Percentiles rank a stretch among this genome's conserved stretches.
These are phyloP conservation scores for Globisporangium ultimum DNA, from an alignment of 352 stramenopile species.

Conservation along the genomic window DNA sequence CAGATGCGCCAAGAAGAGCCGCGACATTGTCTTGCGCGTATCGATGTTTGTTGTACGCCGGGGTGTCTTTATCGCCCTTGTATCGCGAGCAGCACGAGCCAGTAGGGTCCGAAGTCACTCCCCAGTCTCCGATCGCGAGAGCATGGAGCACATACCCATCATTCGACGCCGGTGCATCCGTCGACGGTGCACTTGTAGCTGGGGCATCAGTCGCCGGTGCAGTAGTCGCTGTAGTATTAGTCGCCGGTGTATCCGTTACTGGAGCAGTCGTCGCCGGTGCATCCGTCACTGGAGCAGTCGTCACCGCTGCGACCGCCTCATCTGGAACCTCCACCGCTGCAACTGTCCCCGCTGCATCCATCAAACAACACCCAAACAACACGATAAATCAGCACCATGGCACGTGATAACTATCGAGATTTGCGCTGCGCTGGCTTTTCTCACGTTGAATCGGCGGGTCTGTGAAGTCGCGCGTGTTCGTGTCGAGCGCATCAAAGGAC, in stretches of 20 bases:
- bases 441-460: not conserved
- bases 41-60: slow-evolving; percentile 32
- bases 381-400: no score
- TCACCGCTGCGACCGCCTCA: no score
- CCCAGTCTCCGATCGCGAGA: slow-evolving; percentile 65
- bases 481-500: not conserved
- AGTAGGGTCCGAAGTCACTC: slow-evolving; percentile 27
- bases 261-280: no score
- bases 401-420: no score
- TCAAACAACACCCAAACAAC: not conserved
- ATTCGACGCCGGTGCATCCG: not conserved
- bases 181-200: no score
- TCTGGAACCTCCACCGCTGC: no score
- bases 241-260: no score
- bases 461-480: not conserved
- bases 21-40: slow-evolving; percentile 53
- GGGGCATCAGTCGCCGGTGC: no score
- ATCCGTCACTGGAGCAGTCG: no score
- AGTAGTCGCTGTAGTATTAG: no score
- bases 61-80: slow-evolving; percentile 20
- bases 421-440: not conserved
- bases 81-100: slow-evolving; percentile 42
- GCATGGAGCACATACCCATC: slow-evolving; percentile 14
- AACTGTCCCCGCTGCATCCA: no score
- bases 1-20: slow-evolving; percentile 8